phyloP scores from a whole-genome alignment of 2,329 filamentous ascomycete genomes.

The Ceratocystis albifundus region DNA sequence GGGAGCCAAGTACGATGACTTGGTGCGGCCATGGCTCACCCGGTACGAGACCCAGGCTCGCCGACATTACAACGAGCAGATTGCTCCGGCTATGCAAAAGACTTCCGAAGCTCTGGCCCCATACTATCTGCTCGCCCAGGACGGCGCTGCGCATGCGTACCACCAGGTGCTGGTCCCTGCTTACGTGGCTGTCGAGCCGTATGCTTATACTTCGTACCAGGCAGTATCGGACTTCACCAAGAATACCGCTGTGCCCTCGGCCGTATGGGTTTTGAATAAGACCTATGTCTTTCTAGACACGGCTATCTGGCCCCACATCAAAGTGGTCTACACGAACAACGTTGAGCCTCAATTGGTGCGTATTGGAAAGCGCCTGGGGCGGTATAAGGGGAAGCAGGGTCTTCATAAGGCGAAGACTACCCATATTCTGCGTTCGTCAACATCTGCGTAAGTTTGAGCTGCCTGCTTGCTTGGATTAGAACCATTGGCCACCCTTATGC shows the following conservation, averaged over 20 bases:
- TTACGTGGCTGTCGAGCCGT: conserved; percentile 63
- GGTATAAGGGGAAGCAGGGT: conserved; percentile 48
- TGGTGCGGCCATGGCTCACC: conserved; percentile 61
- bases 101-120: conserved; percentile 49
- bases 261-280: conserved; percentile 58
- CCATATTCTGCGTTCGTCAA: conserved; percentile 26
- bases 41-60: conserved; percentile 51
- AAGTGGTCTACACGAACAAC: conserved; percentile 74
- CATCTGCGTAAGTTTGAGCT: conserved; percentile 24
- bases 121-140: conserved; percentile 57
- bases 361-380: conserved; percentile 78
- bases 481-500: background rate
- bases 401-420: conserved; percentile 29
- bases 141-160: conserved; percentile 55
- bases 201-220: conserved; percentile 56
- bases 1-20: conserved; percentile 64
- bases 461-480: background rate
- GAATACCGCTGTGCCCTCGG: conserved; percentile 60
- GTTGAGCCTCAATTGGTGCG: conserved; percentile 90
- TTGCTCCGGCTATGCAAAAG: conserved; percentile 64
- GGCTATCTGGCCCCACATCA: conserved; percentile 69
- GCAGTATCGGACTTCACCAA: conserved; percentile 55
- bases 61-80: conserved; percentile 54
- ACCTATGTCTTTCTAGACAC: conserved; percentile 60
- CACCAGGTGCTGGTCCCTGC: conserved; percentile 62